Evolutionary conservation across 2,329 filamentous ascomycete genomes (phyloP), one percentile per base, ranked within the genome.

Genomic region (Nemania sp.): DNA sequence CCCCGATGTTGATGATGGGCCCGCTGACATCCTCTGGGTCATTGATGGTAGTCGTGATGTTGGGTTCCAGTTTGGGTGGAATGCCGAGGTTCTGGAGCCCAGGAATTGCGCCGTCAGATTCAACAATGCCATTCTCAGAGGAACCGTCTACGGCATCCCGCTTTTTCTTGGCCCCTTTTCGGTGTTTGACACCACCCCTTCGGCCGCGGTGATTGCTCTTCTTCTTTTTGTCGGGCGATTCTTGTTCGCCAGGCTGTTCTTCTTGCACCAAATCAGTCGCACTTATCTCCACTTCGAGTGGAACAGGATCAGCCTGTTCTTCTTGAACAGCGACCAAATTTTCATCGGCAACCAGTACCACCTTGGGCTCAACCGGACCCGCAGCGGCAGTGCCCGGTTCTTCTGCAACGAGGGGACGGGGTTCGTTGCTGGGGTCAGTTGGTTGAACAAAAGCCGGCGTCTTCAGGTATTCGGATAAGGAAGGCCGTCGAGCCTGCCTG

Each of bases 181-280:
- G 81, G 55, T 88, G 84, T 67, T 87, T 86, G 15, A 82, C 80
- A 2, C 89, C 88, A 19, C 88, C 89, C 42, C 89, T 81, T n/a
- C 83, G 80, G 3, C 89, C 89, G 50, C 88, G 79, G 50, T 88
- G 86, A 0, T 82, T n/a, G n/a, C n/a, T 79, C 68, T 87, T 89
- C 66, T 87, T 89, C 68, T 87, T 86, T 54, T 75, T 76, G 14
- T 80, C 78, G 5, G 72, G 70, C 2, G 67, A 68, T 9, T 67
- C 48, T 46, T 64, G 48, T 39, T 67, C 66, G 1, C 60, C 61
- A 6, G 57, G 44, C 36, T 65, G 65, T 31, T 72, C 66, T 28
- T 66, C 64, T 5, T 53, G 49, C 9, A 50, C 57, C 22, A 42
- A 28, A 15, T 59, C 51, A 12, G 49, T 54, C 2, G 49, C 47